These are phyloP conservation scores for Diaporthe capsici DNA, from an alignment of 2,329 filamentous ascomycete species.

Conservation along the genomic window DNA sequence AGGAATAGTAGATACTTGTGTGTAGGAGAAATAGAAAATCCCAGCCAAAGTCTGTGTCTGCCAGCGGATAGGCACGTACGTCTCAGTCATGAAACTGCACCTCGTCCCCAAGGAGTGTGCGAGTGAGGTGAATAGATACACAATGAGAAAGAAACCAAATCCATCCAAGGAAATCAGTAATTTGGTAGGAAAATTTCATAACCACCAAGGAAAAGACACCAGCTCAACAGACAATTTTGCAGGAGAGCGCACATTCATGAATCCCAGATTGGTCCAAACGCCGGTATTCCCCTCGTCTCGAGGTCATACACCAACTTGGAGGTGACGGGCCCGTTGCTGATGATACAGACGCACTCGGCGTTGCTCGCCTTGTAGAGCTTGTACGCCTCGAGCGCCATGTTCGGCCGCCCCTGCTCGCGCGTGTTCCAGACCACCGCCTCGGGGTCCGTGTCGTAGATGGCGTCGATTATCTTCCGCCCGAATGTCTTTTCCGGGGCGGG, in stretches of 20 bases:
- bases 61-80: background rate
- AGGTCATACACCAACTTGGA: constrained; percentile 50
- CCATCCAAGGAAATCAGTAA: background rate
- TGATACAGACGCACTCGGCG: constrained; percentile 53
- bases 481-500: constrained; percentile 52
- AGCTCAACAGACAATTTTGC: background rate
- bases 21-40: background rate
- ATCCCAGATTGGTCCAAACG: constrained; percentile 55
- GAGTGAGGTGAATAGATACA: background rate
- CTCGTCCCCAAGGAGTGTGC: constrained; percentile 1
- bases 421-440: constrained; percentile 53
- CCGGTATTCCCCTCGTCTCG: constrained; percentile 50
- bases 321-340: constrained; percentile 52
- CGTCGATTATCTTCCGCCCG: constrained; percentile 48
- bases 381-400: constrained; percentile 49
- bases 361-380: constrained; percentile 46
- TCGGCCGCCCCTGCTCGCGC: constrained; percentile 47
- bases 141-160: background rate
- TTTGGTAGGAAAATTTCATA: background rate
- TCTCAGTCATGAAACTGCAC: background rate
- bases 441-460: constrained; percentile 48
- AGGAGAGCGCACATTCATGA: constrained; percentile 40
- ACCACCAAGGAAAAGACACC: background rate
- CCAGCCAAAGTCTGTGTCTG: background rate
- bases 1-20: background rate